Percentiles rank a stretch among this genome's conserved stretches.
These are phyloP conservation scores for Colletotrichum falcatum DNA, from an alignment of 2,329 filamentous ascomycete genomes.

Conservation along the genomic window DNA sequence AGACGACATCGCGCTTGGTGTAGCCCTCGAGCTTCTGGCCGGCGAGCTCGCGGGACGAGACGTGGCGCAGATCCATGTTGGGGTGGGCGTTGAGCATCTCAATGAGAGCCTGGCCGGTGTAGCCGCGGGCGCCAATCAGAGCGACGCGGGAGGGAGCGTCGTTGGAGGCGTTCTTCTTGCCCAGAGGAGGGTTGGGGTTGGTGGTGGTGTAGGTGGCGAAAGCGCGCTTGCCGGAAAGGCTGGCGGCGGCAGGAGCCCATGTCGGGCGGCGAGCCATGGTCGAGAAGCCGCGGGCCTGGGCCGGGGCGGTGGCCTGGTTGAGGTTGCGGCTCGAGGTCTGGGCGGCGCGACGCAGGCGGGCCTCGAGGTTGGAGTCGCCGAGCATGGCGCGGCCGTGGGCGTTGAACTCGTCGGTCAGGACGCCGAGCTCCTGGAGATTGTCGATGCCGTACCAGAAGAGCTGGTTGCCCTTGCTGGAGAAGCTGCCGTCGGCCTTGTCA, in stretches of 20 bases:
- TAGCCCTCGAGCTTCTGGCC: slow-evolving; percentile 92
- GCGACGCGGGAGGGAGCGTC: slow-evolving; percentile 82
- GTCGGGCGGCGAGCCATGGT: slow-evolving; percentile 61
- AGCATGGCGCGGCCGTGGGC: slow-evolving; percentile 88
- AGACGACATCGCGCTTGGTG: slow-evolving; percentile 89
- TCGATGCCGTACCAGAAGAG: slow-evolving; percentile 97
- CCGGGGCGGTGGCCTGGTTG: slow-evolving; percentile 45
- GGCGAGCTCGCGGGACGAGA: slow-evolving; percentile 91
- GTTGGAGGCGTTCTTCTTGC: slow-evolving; percentile 84
- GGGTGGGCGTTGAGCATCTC: slow-evolving; percentile 89
- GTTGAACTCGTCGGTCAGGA: slow-evolving; percentile 87
- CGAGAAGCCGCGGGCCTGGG: slow-evolving; percentile 70
- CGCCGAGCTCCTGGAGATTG: slow-evolving; percentile 81
- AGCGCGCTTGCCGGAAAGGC: slow-evolving; percentile 42
- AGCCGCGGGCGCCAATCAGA: slow-evolving; percentile 91
- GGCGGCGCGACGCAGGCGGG: slow-evolving; percentile 83
- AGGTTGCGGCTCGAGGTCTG: slow-evolving; percentile 72
- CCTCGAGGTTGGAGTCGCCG: slow-evolving; percentile 88
- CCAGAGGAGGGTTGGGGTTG: slow-evolving; percentile 91
- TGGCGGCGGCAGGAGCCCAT: slow-evolving; percentile 44
- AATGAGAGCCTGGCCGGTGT: slow-evolving; percentile 92
- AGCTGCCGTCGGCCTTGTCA: slow-evolving; percentile 93
- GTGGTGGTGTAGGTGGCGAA: slow-evolving; percentile 65
- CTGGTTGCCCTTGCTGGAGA: slow-evolving; percentile 86
- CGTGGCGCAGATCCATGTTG: slow-evolving; percentile 88